Evolutionary conservation across 129 eudicot species (phyloP), one percentile per base, ranked within the genome.

Genomic region (Flaveria bidentis): DNA sequence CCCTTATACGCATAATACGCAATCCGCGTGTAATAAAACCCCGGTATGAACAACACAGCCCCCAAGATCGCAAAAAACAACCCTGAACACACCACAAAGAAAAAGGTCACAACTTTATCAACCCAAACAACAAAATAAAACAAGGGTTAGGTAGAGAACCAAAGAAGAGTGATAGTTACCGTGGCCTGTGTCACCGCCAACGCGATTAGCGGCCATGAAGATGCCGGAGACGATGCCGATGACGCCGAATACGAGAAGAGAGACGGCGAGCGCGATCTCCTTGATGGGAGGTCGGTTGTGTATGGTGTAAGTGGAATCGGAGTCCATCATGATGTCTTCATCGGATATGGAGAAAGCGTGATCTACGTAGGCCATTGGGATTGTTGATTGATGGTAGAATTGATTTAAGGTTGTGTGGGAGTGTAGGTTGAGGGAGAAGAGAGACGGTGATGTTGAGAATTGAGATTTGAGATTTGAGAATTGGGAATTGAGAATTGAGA

Each of bases 1-100:
- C 99, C 99, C 88, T 94, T 94, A 80, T 89, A 94, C 1, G 98
- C 98, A 71, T 94, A 94, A 78, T 94, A 94, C 17, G 99, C 99
- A 49, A 94, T 86, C 85, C 99, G 71, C 23, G 99, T 95, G 57
- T 95, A 91, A 65, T 95, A 95, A 66, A 89, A 91, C 47, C 98
- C 98, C 11, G 98, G 98, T 71, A 94, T 84, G 79, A 94, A 94
- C 78, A 94, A 76, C 9, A 94, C 70, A 62, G 85, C 95, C 5
- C 98, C 98, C 78, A 94, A 80, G 52, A 94, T 81, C 25, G 97
- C 86, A 56, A 94, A 94, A 83, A 94, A 91, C 47, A 94, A 17
- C 66, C 98, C 98, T 94, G 65, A 75, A 36, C 55, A 49, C 18
- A 57, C 18, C 63, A 61, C 20, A 77, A 17, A 6, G 25, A 23